Base-by-base conservation (phyloP, 148 eudicot genomes). In the Cornus florida region DNA sequence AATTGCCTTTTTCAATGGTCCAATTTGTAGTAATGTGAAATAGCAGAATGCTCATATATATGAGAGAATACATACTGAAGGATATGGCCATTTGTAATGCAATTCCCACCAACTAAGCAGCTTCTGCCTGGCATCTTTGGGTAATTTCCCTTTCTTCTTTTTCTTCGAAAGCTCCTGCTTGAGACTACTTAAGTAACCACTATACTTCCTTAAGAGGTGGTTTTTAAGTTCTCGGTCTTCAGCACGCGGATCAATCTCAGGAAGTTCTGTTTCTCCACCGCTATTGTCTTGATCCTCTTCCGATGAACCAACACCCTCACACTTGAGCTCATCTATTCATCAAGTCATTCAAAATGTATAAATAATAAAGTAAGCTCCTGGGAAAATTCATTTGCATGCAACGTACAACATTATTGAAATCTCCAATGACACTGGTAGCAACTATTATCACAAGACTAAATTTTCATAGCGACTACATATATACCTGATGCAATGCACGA, bases 191-290 rank as follows among this genome's bases (percentile, higher is more conserved):
- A 95, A 78, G 79, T 95, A 95, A 23, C 98, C 98, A 43, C 98
- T 93, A 67, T 95, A 95, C 77, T 95, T 95, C 75, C 86, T 93
- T 72, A 95, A 78, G 6, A 95, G 86, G 76, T 95, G 96, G 79
- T 91, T 93, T 82, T 95, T 95, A 22, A 95, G 89, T 73, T 95
- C 98, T 56, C 96, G 83, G 74, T 95, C 97, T 82, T 95, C 98
- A 17, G 98, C 94, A 11, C 97, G 87, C 4, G 98, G 98, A 79
- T 95, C 97, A 7, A 95, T 93, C 87, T 92, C 94, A 0, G 91
- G 83, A 62, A 88, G 81, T 50, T 90, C 97, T 6, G 90, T 88
- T 80, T 92, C 97, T n/a, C 97, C 98, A 24, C 92, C 97, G 20
- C 97, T 93, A 70, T 90, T 93, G 20, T 89, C 94, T 77, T 89